Evolutionary conservation across 1,139 yeast species (phyloP).

Genomic region (Pichia sp.): DNA sequence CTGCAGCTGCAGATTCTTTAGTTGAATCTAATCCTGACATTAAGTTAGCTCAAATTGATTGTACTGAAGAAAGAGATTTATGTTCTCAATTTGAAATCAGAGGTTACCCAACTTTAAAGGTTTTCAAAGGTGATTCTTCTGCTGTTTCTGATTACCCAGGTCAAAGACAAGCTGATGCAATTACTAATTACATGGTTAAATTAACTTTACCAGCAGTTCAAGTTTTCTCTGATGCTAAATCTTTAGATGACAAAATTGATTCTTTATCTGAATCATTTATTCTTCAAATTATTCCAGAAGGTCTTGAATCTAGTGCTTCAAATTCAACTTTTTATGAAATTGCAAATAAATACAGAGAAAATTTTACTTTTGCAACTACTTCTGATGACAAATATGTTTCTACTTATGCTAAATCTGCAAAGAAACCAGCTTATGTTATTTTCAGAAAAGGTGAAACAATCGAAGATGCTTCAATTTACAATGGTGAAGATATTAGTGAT

Average conservation of each 20-base stretch:
- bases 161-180: conserved; percentile 75
- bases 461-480: conserved; percentile 39
- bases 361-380: conserved; percentile 55
- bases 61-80: conserved; percentile 78
- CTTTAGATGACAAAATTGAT: conserved; percentile 43
- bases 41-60: conserved; percentile 85
- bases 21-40: conserved; percentile 58
- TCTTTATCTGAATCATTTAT: conserved; percentile 49
- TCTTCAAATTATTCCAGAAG: conserved; percentile 43
- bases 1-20: conserved; percentile 74
- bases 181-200: conserved; percentile 72
- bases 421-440: conserved; percentile 44
- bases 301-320: conserved; percentile 30
- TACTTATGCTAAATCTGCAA: conserved; percentile 37
- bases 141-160: conserved; percentile 65
- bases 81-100: conserved; percentile 69
- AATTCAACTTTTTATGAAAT: conserved; percentile 48
- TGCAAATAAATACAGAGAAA: conserved; percentile 57
- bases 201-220: conserved; percentile 79
- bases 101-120: conserved; percentile 91
- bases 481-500: conserved; percentile 33
- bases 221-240: conserved; percentile 41
- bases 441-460: conserved; percentile 37
- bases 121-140: conserved; percentile 60
- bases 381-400: conserved; percentile 40